Evolutionary conservation across 345 rosid genomes (phyloP).

Genomic region (Erodium maritimum): DNA sequence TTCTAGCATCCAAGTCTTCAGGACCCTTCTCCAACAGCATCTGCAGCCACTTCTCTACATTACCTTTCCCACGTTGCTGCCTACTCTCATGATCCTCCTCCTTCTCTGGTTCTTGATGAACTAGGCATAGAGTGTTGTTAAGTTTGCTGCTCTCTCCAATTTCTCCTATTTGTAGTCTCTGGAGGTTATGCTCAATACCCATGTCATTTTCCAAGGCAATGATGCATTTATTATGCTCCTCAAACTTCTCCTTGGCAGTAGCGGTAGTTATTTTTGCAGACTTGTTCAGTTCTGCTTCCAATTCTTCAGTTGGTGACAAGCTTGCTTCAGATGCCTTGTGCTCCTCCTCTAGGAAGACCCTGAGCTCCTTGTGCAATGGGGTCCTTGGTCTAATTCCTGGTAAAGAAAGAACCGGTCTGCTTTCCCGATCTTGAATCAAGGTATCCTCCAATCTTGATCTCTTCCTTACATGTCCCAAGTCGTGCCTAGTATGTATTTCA

Average conservation of each 20-base stretch:
- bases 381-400: constrained; percentile 47
- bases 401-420: constrained; percentile 39
- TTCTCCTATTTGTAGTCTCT: constrained; percentile 14
- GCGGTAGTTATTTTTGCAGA: constrained; percentile 16
- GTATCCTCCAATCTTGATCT: constrained; percentile 56
- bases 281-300: constrained; percentile 26
- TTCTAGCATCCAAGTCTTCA: constrained; percentile 28
- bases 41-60: constrained; percentile 88
- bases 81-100: constrained; percentile 73
- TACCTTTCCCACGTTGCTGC: constrained; percentile 75
- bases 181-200: constrained; percentile 24
- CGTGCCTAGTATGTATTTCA: constrained; percentile 68
- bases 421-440: constrained; percentile 25
- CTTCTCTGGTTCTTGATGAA: constrained; percentile 32
- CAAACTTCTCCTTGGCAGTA: constrained; percentile 10
- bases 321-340: constrained; percentile 40
- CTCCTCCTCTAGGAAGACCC: constrained; percentile 64
- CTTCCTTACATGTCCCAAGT: constrained; percentile 69
- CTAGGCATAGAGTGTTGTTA: constrained; percentile 19
- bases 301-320: constrained; percentile 18
- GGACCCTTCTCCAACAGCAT: constrained; percentile 49
- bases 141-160: constrained; percentile 31
- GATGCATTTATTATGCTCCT: constrained; percentile 14
- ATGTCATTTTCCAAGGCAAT: constrained; percentile 16
- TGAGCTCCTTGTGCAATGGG: constrained; percentile 57